phyloP scores from a whole-genome alignment of 257 asterid species.

The Nemophila menziesii region DNA sequence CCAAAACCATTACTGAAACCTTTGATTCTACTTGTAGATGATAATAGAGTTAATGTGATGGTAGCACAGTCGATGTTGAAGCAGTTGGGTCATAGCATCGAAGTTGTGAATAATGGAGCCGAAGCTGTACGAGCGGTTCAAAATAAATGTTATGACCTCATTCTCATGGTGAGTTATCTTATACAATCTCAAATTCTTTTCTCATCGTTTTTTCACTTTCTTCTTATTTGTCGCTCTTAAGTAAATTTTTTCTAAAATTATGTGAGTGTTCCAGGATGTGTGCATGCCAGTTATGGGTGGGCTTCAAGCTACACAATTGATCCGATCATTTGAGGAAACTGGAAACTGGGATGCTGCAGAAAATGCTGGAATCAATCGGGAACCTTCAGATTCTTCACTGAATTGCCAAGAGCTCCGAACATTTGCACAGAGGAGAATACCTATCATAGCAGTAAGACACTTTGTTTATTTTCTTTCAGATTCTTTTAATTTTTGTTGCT shows the following conservation, averaged over 20 bases:
- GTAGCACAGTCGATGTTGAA: constrained; percentile 77
- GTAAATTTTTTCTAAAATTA: neutral
- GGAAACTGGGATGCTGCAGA: constrained; percentile 79
- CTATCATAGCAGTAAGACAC: constrained; percentile 60
- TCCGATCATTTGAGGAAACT: constrained; percentile 69
- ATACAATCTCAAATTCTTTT: too few relatives aligned
- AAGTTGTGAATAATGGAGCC: constrained; percentile 56
- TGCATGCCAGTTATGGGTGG: constrained; percentile 96
- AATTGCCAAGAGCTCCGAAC: constrained; percentile 13
- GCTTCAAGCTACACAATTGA: constrained; percentile 67
- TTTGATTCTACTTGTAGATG: constrained; percentile 84
- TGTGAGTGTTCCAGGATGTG: constrained; percentile 49
- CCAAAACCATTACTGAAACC: constrained; percentile 27
- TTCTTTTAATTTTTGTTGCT: too few relatives aligned
- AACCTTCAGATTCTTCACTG: constrained; percentile 23
- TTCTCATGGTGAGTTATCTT: constrained; percentile 65
- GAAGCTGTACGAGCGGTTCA: constrained; percentile 72
- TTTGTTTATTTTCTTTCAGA: too few relatives aligned
- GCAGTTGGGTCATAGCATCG: constrained; percentile 58
- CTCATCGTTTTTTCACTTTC: too few relatives aligned
- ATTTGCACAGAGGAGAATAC: constrained; percentile 38
- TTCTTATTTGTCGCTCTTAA: too few relatives aligned
- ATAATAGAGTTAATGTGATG: constrained; percentile 69
- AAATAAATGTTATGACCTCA: constrained; percentile 36
- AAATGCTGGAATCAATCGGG: constrained; percentile 54